A percentile compares a stretch with the other conserved stretches of the same genome.
Evolutionary conservation across 306 rosid species (phyloP).

Genomic region (Cucurbita maxima): DNA sequence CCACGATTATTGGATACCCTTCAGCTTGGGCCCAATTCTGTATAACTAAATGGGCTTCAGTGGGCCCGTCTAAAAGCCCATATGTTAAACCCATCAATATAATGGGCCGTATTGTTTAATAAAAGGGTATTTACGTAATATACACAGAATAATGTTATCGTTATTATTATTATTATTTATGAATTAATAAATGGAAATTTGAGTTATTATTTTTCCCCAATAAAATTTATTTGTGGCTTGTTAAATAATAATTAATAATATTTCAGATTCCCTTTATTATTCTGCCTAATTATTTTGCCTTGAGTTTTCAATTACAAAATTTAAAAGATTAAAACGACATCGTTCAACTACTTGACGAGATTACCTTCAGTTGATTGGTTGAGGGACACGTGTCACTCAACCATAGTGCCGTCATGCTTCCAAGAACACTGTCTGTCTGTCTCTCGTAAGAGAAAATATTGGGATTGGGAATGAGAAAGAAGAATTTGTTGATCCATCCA

Average conservation of each 20-base stretch:
- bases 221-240: too few relatives aligned
- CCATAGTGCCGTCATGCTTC: background rate
- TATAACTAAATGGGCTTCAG: background rate
- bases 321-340: background rate
- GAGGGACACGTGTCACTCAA: background rate
- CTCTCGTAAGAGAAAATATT: background rate
- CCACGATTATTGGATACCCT: background rate
- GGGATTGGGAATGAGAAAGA: background rate
- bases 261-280: background rate
- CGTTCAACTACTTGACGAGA: background rate
- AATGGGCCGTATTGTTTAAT: background rate
- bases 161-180: too few relatives aligned
- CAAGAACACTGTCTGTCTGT: background rate
- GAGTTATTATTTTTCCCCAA: too few relatives aligned
- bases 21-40: background rate
- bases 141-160: too few relatives aligned
- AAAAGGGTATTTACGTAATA: too few relatives aligned
- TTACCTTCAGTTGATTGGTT: background rate
- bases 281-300: background rate
- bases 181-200: too few relatives aligned
- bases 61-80: background rate
- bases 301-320: too few relatives aligned
- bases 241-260: too few relatives aligned
- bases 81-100: background rate
- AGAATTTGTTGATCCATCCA: background rate